Conservation (phyloP, 805 yeast species). For the Osmozyma mogii region DNA sequence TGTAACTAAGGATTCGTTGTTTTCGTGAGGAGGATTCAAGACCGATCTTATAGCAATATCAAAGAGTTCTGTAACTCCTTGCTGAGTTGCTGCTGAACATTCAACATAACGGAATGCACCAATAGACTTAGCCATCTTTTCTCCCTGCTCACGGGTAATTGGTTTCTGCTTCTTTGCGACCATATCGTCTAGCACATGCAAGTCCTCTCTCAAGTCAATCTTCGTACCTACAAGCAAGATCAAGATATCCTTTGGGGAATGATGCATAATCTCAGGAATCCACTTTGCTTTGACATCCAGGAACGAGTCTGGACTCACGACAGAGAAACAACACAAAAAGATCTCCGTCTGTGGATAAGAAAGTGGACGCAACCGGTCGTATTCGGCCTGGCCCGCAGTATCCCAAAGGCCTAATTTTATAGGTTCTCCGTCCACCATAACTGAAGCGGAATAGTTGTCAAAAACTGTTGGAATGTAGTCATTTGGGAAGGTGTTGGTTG, state of each 20-base stretch:
- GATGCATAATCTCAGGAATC: conserved; percentile 81
- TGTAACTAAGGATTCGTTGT: conserved; percentile 6
- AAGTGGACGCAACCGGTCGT: conserved; percentile 81
- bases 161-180: conserved; percentile 57
- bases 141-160: conserved; percentile 54
- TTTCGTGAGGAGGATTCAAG: conserved; percentile 39
- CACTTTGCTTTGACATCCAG: conserved; percentile 69
- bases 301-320: conserved; percentile 73
- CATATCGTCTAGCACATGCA: conserved; percentile 62
- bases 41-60: conserved; percentile 75
- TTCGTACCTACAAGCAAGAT: conserved; percentile 84
- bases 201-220: conserved; percentile 76
- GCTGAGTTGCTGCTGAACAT: conserved; percentile 86
- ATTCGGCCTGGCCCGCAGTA: conserved; percentile 93
- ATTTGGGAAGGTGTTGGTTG: conserved; percentile 87
- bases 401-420: conserved; percentile 89
- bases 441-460: conserved; percentile 84
- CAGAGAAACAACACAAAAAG: conserved; percentile 78
- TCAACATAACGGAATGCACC: conserved; percentile 73
- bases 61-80: conserved; percentile 77
- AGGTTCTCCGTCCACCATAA: conserved; percentile 74
- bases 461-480: conserved; percentile 93
- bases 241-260: conserved; percentile 62
- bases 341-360: conserved; percentile 91
- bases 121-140: conserved; percentile 57